Base-by-base conservation (phyloP, 176 grass and related monocot species). In the Lolium rigidum region DNA sequence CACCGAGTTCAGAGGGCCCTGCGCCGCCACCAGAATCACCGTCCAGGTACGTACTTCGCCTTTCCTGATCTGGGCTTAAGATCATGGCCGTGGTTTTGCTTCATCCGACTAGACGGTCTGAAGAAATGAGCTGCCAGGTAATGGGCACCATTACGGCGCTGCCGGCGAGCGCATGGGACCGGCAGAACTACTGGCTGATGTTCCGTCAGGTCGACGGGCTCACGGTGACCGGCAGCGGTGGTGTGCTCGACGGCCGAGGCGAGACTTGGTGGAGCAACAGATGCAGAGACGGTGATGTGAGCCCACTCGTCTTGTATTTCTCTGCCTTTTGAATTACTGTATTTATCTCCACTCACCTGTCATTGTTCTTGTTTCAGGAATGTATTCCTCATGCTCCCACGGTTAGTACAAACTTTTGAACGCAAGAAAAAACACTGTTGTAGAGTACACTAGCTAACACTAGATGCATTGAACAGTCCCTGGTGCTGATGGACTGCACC, bases 1-100 rank as follows among this genome's bases (percentile, higher is more conserved):
- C 14, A 52, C 75, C 12, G 56, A 3, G 39, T 92, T 92, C 77
- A 52, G 77, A 2, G 90, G 93, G n/a, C 90, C 85, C 0, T 90
- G 90, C 82, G 35, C 74, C 38, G 8, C 90, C 49, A 10, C 20
- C 49, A 61, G 60, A 9, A 77, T 92, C 26, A 92, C 80, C 46
- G 47, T 89, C 16, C 63, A 89, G 89, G 89, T 91, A 73, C n/a
- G 13, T 50, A 25, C 68, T 10, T 20, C 51, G 31, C 31, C 31
- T 57, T n/a, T 57, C 10, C 14, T 38, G 0, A 28, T 20, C 74
- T 35, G 31, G 31, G 31, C 31, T 35, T 35, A 35, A 35, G 26
- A 56, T 78, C 76, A 43, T 11, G 55, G 6, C 35, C 37, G 37
- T 78, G 76, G 55, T 78, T 43, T 43, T 26, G 20, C 55, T 43